Evolutionary conservation across 2,329 filamentous ascomycete species (phyloP).

Genomic region (Ophiognomonia clavigignenti-juglandacearum): DNA sequence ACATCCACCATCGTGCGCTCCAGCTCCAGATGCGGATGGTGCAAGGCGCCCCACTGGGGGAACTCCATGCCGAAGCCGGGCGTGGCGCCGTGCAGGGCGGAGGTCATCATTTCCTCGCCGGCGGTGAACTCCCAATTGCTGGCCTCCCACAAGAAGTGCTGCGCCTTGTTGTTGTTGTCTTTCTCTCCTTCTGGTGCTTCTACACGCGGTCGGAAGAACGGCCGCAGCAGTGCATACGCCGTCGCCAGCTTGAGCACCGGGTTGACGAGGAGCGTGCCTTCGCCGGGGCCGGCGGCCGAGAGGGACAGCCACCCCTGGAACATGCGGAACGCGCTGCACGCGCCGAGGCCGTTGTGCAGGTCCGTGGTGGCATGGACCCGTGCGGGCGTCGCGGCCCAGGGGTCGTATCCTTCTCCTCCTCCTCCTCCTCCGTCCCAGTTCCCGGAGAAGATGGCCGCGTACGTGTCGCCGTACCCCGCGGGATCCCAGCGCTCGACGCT

Average conservation of each 20-base stretch:
- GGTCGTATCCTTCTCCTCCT: slow-evolving; percentile 58
- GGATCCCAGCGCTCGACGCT: slow-evolving; percentile 72
- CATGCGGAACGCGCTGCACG: slow-evolving; percentile 80
- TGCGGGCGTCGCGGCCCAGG: slow-evolving; percentile 72
- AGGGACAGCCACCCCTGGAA: slow-evolving; percentile 88
- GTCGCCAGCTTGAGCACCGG: slow-evolving; percentile 72
- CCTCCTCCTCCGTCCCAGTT: too few relatives aligned
- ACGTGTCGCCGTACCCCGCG: slow-evolving; percentile 67
- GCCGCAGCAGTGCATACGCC: slow-evolving; percentile 74
- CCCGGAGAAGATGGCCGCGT: slow-evolving; percentile 67
- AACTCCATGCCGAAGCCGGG: slow-evolving; percentile 68
- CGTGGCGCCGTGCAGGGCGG: slow-evolving; percentile 63
- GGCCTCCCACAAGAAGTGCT: slow-evolving; percentile 36
- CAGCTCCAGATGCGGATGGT: slow-evolving; percentile 68
- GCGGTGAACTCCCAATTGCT: slow-evolving; percentile 57
- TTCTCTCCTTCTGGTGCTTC: slow-evolving; percentile 21
- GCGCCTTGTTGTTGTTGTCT: background rate
- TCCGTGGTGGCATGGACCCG: slow-evolving; percentile 66
- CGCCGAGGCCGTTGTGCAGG: slow-evolving; percentile 74
- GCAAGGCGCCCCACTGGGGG: slow-evolving; percentile 39
- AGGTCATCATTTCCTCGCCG: slow-evolving; percentile 39
- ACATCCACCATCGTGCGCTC: slow-evolving; percentile 66
- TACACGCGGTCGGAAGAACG: slow-evolving; percentile 62
- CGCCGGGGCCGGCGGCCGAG: slow-evolving; percentile 63
- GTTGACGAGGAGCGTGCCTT: slow-evolving; percentile 80